Evolutionary conservation across 2,329 filamentous ascomycete species (phyloP), one percentile per base, ranked within the genome.

Genomic region (Thielaviopsis musarum): DNA sequence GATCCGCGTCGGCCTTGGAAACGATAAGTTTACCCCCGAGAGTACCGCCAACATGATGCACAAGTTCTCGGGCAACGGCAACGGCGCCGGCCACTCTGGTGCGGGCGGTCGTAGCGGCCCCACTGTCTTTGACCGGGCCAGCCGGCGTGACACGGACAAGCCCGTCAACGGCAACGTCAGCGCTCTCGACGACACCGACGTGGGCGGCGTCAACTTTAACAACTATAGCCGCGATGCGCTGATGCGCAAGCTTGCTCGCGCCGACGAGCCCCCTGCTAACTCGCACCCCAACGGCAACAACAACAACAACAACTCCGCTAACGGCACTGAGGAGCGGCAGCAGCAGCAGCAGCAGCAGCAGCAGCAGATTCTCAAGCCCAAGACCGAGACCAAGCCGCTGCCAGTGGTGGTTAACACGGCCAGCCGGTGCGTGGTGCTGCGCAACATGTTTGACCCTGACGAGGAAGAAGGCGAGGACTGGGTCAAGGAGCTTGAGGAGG

Each of bases 1-100:
- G 64, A 97, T 98, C 71, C 90, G 93, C 70, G 94, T 98, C 72
- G 93, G 93, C 73, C 88, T 98, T 76, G 93, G 93, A 74, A 98
- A 96, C 77, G 93, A 98, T 87, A 97, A 97, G 82, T 97, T 97
- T 75, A 97, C 91, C 74, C 87, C 91, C 69, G 93, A 97, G 76
- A 93, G 90, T 73, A 95, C 89, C 73, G 87, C 89, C 71, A 91
- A 88, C 74, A 82, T 95, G 70, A 77, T 95, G 69, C 89, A 94
- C 76, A 89, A 89, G 74, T 94, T 95, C 77, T 87, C 89, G 72
- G 85, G 87, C 70, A 85, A 87, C 72, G 60, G 56, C 38, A 52
- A 52, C 53, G 84, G 82, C 73, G 79, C 79, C 73, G 80, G 81
- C 70, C 95, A 96, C 72, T 95, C 89, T 62, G 91, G 91, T 65